These are phyloP conservation scores for Acacia melanoxylon DNA, from an alignment of 306 rosid species.

Conservation along the genomic window DNA sequence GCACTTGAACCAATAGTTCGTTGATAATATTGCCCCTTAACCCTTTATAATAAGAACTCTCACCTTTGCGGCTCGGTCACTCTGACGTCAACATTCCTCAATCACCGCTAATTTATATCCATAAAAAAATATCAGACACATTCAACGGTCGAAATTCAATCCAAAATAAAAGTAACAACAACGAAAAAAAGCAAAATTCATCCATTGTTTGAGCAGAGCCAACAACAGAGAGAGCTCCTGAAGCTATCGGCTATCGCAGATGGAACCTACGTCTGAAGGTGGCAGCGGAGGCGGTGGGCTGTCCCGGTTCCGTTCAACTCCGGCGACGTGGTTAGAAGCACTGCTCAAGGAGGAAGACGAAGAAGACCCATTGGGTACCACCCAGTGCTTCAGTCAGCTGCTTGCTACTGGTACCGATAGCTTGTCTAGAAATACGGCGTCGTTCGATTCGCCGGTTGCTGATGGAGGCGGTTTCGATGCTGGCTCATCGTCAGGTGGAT, in stretches of 20 bases:
- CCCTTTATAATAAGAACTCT: no score
- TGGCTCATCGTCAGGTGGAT: conserved; percentile 27
- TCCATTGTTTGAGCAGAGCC: background rate
- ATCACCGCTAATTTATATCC: background rate
- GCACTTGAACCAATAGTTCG: no score
- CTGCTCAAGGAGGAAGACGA: conserved; percentile 62
- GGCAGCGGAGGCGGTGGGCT: conserved; percentile 33
- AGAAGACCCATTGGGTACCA: conserved; percentile 53
- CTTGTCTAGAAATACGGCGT: conserved; percentile 5
- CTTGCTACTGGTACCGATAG: conserved; percentile 35
- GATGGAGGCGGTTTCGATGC: conserved; percentile 10
- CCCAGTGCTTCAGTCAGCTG: conserved; percentile 68
- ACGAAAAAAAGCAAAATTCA: background rate
- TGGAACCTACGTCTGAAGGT: background rate
- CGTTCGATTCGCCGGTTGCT: conserved; percentile 35
- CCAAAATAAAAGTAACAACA: no score
- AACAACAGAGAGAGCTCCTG: background rate
- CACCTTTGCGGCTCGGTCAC: background rate
- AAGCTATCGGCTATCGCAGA: background rate
- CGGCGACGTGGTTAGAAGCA: conserved; percentile 82
- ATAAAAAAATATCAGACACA: background rate
- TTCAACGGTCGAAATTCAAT: background rate
- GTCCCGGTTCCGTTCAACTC: conserved; percentile 71
- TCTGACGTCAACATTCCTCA: background rate
- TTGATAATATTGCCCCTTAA: no score